phyloP scores from a whole-genome alignment of 2,329 filamentous ascomycete genomes.

The Penicillium sp. region DNA sequence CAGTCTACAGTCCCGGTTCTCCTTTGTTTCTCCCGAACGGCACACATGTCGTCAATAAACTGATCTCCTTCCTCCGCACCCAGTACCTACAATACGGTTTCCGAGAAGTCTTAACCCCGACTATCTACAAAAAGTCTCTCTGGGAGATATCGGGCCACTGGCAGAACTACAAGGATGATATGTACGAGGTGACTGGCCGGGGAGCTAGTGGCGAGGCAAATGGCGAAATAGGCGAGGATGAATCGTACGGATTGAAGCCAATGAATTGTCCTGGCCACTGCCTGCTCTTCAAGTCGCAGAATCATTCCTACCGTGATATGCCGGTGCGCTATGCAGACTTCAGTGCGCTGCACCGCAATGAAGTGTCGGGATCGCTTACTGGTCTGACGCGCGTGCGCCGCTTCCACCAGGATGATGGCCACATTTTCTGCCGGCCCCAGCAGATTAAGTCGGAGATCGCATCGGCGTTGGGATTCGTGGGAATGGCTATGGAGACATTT shows the following conservation, averaged over 20 bases:
- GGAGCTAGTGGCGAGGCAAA: conserved; percentile 47
- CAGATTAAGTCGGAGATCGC: conserved; percentile 75
- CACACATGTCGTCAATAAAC: conserved; percentile 76
- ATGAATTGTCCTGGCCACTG: conserved; percentile 95
- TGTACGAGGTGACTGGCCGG: conserved; percentile 72
- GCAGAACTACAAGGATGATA: conserved; percentile 87
- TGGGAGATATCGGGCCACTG: conserved; percentile 86
- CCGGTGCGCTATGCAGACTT: conserved; percentile 86
- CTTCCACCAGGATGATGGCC: conserved; percentile 88
- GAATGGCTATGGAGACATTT: conserved; percentile 68
- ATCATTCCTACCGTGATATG: conserved; percentile 74
- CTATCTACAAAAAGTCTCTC: conserved; percentile 83
- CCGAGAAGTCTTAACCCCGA: conserved; percentile 83
- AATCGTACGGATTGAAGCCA: conserved; percentile 80
- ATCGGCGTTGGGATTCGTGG: conserved; percentile 71
- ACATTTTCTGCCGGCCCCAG: conserved; percentile 80
- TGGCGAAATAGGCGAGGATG: conserved; percentile 56
- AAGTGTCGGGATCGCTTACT: conserved; percentile 75
- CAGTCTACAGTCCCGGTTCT: conserved; percentile 77
- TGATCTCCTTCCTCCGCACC: conserved; percentile 75
- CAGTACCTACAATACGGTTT: conserved; percentile 85
- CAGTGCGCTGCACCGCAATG: conserved; percentile 81
- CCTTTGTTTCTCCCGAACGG: conserved; percentile 82
- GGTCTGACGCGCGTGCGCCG: conserved; percentile 80
- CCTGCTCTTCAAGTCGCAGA: conserved; percentile 72